Conservation (phyloP, 441 rosid species). For the Pelargonium australe region DNA sequence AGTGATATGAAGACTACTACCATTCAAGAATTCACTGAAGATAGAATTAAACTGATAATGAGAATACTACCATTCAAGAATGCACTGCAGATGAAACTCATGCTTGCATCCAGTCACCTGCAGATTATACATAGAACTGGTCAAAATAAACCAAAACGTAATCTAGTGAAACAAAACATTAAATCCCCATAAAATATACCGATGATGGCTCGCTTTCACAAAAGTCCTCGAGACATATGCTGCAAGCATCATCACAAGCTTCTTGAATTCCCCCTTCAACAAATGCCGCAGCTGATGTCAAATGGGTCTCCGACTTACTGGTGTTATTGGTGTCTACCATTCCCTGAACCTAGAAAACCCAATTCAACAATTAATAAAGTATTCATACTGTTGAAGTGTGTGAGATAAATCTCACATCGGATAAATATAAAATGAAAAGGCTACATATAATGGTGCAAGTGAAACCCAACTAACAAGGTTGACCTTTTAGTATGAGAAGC, state of each 20-base stretch:
- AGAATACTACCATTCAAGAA: conserved; percentile 76
- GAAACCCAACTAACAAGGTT: too few species aligned
- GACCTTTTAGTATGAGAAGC: too few species aligned
- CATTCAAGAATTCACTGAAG: too few species aligned
- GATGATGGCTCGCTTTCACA: conserved; percentile 78
- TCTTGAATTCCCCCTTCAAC: conserved; percentile 97
- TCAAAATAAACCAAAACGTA: conserved; percentile 1
- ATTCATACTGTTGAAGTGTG: too few species aligned
- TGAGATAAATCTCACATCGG: too few species aligned
- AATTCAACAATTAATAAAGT: background rate
- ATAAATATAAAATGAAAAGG: too few species aligned
- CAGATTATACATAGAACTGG: conserved; percentile 4
- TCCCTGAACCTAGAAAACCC: conserved; percentile 5
- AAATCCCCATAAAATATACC: conserved; percentile 28
- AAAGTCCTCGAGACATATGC: conserved; percentile 86
- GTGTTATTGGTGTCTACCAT: conserved; percentile 18
- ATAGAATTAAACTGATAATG: too few species aligned
- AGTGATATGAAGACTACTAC: too few species aligned
- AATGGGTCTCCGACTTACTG: conserved; percentile 44
- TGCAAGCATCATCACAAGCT: conserved; percentile 90
- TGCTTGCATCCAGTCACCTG: conserved; percentile 94
- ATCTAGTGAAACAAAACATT: background rate
- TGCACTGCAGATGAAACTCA: conserved; percentile 90
- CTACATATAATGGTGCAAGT: too few species aligned
- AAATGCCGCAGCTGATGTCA: conserved; percentile 90